Evolutionary conservation across 495 filamentous ascomycete genomes (phyloP), one percentile per base, ranked within the genome.

Genomic region (Bacidia gigantensis): DNA sequence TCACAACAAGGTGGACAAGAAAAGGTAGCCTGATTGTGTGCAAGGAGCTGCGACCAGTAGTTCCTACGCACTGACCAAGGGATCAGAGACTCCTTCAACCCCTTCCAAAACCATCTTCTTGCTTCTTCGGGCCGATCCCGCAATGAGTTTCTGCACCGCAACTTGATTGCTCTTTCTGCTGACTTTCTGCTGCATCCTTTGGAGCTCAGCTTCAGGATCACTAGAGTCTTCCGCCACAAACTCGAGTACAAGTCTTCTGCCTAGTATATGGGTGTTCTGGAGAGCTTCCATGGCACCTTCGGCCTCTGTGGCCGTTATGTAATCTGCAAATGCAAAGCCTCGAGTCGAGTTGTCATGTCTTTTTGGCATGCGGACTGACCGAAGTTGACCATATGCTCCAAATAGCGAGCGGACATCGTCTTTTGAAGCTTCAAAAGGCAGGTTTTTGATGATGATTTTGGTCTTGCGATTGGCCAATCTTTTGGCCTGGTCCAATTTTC

Each of bases 371-470:
- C 93, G 84, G 26, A 97, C 84, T 46, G 89, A 87, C 42, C 89
- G 84, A 50, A 99, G 76, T 59, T 93, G 84, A 18, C 93, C 92
- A 64, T 95, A 99, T 17, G 84, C 73, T 43, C 84, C 80, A 64
- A 99, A 87, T 10, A 99, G 72, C 14, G 81, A 72, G 39, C 84
- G 78, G 26, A 99, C 72, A 59, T 99, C 93, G 63, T 92, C 89
- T 73, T 94, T 95, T 40, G 79, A 84, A 10, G 84, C 83, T 68
- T 97, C 86, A 71, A 99, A 99, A 9, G 92, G 92, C 62, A 99
- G 68, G 71, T 99, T 99, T 73, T 97, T 97, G 72, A 98, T 86
- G 65, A 97, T 84, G 60, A 99, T 81, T 72, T 97, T 96, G 26
- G 89, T 95, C 49, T 78, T 75, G 58, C 79, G 78, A 22, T 75